A percentile compares a stretch with the other conserved stretches of the same genome.
Evolutionary conservation across 202 grass and related monocot genomes (phyloP).

Genomic region (Schoenoplectus triqueter): DNA sequence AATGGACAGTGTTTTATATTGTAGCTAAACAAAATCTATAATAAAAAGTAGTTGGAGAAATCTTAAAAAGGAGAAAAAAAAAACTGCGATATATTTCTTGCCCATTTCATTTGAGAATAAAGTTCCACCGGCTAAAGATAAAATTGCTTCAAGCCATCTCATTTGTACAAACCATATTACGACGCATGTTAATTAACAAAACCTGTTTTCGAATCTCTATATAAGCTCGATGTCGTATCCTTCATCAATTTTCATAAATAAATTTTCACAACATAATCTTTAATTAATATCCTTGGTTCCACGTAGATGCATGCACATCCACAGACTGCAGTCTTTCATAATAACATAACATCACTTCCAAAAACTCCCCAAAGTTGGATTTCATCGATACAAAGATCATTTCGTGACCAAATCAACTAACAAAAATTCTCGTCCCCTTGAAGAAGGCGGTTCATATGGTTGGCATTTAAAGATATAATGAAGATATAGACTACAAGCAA

Average conservation of each 20-base stretch:
- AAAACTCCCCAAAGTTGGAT: neutral
- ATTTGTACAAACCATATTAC: neutral
- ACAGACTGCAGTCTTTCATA: neutral
- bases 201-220: neutral
- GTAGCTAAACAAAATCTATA: neutral
- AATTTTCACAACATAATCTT: neutral
- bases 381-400: neutral
- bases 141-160: neutral
- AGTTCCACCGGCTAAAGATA: neutral
- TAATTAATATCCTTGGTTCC: neutral
- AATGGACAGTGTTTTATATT: neutral
- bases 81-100: too few relatives aligned
- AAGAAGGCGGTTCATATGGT: neutral
- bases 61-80: too few relatives aligned
- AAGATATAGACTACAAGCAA: constrained; percentile 5
- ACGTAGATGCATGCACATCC: too few relatives aligned
- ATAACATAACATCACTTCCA: neutral
- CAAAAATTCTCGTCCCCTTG: neutral
- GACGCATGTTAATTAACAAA: neutral
- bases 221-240: too few relatives aligned
- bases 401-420: neutral
- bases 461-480: neutral
- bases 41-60: too few relatives aligned
- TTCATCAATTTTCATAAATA: too few relatives aligned
- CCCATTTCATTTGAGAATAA: neutral